Conservation (phyloP, 768 basidiomycete species). For the Lactifluus piperatus region DNA sequence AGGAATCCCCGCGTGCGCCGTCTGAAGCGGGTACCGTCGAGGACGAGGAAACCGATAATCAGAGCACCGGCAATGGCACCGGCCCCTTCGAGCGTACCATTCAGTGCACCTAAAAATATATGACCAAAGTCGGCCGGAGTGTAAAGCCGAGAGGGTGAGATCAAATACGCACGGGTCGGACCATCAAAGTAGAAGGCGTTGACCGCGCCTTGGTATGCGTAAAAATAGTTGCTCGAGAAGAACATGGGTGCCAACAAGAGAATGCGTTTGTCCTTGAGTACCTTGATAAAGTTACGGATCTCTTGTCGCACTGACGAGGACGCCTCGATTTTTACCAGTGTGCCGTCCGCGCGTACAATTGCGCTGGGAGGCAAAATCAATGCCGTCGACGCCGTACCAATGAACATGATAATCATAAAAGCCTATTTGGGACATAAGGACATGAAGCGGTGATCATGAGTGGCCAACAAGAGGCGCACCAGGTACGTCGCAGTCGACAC, state of each 20-base stretch:
- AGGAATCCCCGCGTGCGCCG: constrained; percentile 33
- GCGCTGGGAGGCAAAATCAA: constrained; percentile 31
- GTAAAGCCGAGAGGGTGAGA: not conserved
- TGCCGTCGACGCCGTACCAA: constrained; percentile 31
- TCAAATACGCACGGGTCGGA: constrained; percentile 28
- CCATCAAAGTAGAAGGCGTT: constrained; percentile 34
- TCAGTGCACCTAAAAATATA: constrained; percentile 26
- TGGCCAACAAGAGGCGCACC: constrained; percentile 20
- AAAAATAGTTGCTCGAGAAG: constrained; percentile 40
- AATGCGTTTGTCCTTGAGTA: constrained; percentile 36
- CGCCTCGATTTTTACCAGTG: constrained; percentile 31
- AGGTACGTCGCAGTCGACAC: constrained; percentile 36
- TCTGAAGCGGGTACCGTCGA: constrained; percentile 29
- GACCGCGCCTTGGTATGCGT: constrained; percentile 37
- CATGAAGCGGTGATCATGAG: not conserved
- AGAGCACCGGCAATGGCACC: constrained; percentile 38
- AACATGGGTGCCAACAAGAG: constrained; percentile 35
- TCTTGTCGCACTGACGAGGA: constrained; percentile 27
- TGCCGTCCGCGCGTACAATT: constrained; percentile 35
- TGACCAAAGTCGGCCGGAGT: not conserved
- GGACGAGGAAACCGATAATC: constrained; percentile 33
- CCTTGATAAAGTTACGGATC: constrained; percentile 23
- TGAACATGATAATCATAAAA: constrained; percentile 38
- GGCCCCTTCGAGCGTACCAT: constrained; percentile 31
- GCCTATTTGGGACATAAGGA: constrained; percentile 22